phyloP scores from a whole-genome alignment of 208 protist species.

The Crithidia acanthocephali region DNA sequence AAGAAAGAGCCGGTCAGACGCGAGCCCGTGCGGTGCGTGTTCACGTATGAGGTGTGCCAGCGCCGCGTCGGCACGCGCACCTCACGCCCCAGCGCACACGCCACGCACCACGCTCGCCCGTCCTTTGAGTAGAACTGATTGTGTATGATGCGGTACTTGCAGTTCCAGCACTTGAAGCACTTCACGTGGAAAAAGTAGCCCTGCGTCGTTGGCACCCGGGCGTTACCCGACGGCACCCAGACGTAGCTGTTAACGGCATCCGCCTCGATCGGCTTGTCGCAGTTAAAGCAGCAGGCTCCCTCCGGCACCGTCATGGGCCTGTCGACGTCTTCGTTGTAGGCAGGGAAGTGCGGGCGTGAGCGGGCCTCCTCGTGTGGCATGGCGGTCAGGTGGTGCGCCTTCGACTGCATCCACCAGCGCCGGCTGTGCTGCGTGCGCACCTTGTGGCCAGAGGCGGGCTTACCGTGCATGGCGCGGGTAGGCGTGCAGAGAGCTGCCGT shows the following conservation, averaged over 20 bases:
- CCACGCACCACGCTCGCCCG: slow-evolving; percentile 79
- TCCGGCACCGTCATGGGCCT: slow-evolving; percentile 77
- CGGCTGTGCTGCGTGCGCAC: slow-evolving; percentile 89
- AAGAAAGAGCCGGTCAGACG: slow-evolving; percentile 86
- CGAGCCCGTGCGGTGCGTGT: slow-evolving; percentile 89
- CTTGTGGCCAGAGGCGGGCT: slow-evolving; percentile 86
- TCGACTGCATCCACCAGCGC: slow-evolving; percentile 91
- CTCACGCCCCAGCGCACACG: slow-evolving; percentile 86
- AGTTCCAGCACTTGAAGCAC: slow-evolving; percentile 92
- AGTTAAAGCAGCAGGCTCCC: slow-evolving; percentile 87
- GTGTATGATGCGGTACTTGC: slow-evolving; percentile 86
- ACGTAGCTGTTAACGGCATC: slow-evolving; percentile 86
- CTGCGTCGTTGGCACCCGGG: slow-evolving; percentile 76
- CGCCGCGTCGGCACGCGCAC: slow-evolving; percentile 81
- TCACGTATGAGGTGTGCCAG: slow-evolving; percentile 92
- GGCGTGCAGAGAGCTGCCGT: slow-evolving; percentile 18
- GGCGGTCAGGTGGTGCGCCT: slow-evolving; percentile 86
- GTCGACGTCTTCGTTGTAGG: slow-evolving; percentile 89
- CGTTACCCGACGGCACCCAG: slow-evolving; percentile 89
- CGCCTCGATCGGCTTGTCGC: slow-evolving; percentile 65
- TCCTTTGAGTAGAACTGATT: slow-evolving; percentile 93
- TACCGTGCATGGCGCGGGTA: slow-evolving; percentile 77
- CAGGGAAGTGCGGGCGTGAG: slow-evolving; percentile 82
- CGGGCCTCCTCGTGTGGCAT: slow-evolving; percentile 80
- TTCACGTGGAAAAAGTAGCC: slow-evolving; percentile 92